Conservation (phyloP, 495 filamentous ascomycete genomes). For the Aspergillus coremiiformis region DNA sequence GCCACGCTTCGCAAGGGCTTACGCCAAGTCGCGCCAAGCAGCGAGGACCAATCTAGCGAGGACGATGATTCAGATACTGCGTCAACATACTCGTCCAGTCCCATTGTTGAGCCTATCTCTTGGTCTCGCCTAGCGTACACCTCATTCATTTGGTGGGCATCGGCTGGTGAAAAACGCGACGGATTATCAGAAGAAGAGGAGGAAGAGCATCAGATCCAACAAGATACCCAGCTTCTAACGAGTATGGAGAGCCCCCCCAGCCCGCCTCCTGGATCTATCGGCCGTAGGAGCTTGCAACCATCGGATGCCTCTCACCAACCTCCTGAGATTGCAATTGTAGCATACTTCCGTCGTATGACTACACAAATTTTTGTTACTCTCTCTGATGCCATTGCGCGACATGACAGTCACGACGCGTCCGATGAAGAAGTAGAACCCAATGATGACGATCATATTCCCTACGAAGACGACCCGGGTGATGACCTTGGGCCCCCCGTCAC, state of each 20-base stretch:
- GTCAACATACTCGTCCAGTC: constrained; percentile 40
- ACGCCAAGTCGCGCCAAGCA: constrained; percentile 39
- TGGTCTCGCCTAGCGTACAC: constrained; percentile 87
- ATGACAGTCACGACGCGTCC: constrained; percentile 54
- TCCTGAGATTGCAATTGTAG: constrained; percentile 70
- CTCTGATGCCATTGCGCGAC: constrained; percentile 42
- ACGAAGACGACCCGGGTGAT: constrained; percentile 13
- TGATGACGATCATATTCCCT: background rate
- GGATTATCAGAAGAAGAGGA: constrained; percentile 38
- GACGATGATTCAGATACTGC: constrained; percentile 36
- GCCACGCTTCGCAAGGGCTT: constrained; percentile 61
- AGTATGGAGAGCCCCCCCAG: constrained; percentile 35
- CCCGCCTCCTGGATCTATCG: constrained; percentile 23
- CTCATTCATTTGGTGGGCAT: constrained; percentile 98
- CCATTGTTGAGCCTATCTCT: constrained; percentile 67
- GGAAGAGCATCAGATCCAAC: constrained; percentile 36
- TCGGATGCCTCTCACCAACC: constrained; percentile 27
- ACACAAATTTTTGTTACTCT: constrained; percentile 61
- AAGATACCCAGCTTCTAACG: constrained; percentile 36
- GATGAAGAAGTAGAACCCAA: constrained; percentile 29
- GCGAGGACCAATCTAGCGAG: constrained; percentile 14
- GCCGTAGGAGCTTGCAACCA: constrained; percentile 39
- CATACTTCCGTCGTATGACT: constrained; percentile 87
- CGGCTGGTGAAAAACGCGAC: constrained; percentile 76
- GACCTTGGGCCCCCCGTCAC: constrained; percentile 18